These are phyloP conservation scores for Aspergillus melleus DNA, from an alignment of 2,329 filamentous ascomycete genomes.

Conservation along the genomic window DNA sequence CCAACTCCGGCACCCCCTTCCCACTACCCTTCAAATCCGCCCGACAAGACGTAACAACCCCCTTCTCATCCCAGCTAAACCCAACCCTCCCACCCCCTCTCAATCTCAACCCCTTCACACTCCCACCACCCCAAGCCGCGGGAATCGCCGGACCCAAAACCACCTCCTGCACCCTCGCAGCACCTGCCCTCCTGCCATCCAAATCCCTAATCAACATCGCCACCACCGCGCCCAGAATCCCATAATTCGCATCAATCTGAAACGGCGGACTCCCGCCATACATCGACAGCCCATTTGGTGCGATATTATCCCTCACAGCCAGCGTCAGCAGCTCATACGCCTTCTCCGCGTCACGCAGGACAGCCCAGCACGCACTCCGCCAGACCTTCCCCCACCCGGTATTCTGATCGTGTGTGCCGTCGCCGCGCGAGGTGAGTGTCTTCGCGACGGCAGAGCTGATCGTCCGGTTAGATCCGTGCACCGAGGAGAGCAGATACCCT, in stretches of 20 bases:
- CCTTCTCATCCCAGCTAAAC: conserved; percentile 13
- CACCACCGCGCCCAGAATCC: conserved; percentile 51
- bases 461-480: conserved; percentile 41
- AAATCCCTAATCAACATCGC: conserved; percentile 56
- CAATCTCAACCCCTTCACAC: conserved; percentile 8
- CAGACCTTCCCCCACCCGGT: conserved; percentile 61
- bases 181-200: conserved; percentile 13
- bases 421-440: conserved; percentile 49
- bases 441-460: conserved; percentile 49
- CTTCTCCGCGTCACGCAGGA: conserved; percentile 52
- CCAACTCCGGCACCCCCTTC: neutral
- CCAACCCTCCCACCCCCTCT: conserved; percentile 11
- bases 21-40: neutral
- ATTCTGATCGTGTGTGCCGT: conserved; percentile 51
- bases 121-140: conserved; percentile 9
- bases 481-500: conserved; percentile 50
- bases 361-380: conserved; percentile 58
- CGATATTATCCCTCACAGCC: conserved; percentile 53
- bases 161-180: neutral
- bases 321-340: conserved; percentile 53
- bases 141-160: conserved; percentile 18
- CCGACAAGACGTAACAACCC: neutral
- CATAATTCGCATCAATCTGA: conserved; percentile 63
- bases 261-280: conserved; percentile 56
- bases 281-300: conserved; percentile 50